Evolutionary conservation across 805 yeast species (phyloP).

Genomic region (Yamadazyma sp.): DNA sequence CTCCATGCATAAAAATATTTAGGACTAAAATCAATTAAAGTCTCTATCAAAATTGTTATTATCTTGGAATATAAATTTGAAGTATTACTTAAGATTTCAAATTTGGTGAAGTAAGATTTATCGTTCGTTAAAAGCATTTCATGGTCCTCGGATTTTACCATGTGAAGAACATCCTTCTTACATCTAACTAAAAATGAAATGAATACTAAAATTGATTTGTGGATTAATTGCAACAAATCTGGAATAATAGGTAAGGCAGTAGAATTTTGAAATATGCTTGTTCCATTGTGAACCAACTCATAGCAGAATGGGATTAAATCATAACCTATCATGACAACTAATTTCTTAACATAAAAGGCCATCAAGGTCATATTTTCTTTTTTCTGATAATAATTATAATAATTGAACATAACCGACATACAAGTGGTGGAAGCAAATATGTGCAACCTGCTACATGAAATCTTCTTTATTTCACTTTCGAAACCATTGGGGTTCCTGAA

Average conservation of each 20-base stretch:
- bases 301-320: slow-evolving; percentile 32
- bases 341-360: slow-evolving; percentile 31
- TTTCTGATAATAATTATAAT: slow-evolving; percentile 38
- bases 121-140: background rate
- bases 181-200: slow-evolving; percentile 21
- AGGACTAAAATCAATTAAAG: slow-evolving; percentile 35
- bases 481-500: background rate
- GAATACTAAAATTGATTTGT: slow-evolving; percentile 23
- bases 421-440: background rate
- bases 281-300: slow-evolving; percentile 27
- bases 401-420: slow-evolving; percentile 25
- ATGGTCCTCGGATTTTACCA: background rate
- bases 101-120: background rate
- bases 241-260: slow-evolving; percentile 42
- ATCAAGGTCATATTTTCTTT: slow-evolving; percentile 23
- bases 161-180: slow-evolving; percentile 1
- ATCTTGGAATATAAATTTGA: background rate
- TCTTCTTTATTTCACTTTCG: slow-evolving; percentile 2
- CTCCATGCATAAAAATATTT: slow-evolving; percentile 67
- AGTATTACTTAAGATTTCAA: background rate
- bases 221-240: slow-evolving; percentile 20
- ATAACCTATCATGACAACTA: slow-evolving; percentile 20
- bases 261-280: slow-evolving; percentile 29
- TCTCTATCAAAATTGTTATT: background rate
- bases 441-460: slow-evolving; percentile 1